Evolutionary conservation across 164 flowering plant genomes (phyloP).

Genomic region (Magnolia kwangsiensis): DNA sequence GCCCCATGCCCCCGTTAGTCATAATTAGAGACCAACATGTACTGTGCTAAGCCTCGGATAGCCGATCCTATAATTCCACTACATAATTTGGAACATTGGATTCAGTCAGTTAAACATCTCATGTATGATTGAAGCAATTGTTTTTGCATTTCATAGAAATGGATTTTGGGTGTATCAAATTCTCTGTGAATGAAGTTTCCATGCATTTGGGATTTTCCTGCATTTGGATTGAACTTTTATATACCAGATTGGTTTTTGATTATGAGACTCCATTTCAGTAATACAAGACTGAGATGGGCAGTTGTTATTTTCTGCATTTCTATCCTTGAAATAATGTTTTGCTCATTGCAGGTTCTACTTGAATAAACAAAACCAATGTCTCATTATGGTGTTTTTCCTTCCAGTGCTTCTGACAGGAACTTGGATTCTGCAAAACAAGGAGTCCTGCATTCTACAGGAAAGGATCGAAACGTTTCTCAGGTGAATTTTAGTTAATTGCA

Average conservation of each 20-base stretch:
- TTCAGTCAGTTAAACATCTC: no score
- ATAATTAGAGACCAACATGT: no score
- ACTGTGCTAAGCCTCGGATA: no score
- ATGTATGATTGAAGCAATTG: no score
- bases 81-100: no score
- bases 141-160: no score
- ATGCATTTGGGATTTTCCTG: background rate
- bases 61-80: background rate
- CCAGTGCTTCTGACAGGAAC: conserved; percentile 69
- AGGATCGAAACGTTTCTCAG: conserved; percentile 25
- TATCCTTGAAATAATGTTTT: no score
- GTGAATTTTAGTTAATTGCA: conserved; percentile 20
- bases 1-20: no score
- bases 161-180: background rate
- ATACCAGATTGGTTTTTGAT: no score
- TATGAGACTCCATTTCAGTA: no score
- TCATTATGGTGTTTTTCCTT: conserved; percentile 6
- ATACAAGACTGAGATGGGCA: no score
- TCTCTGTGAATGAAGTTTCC: background rate
- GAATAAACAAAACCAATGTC: background rate
- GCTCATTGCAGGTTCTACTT: background rate
- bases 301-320: no score
- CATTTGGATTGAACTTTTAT: background rate
- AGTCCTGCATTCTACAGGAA: conserved; percentile 24
- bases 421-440: conserved; percentile 31